Conservation (phyloP, 805 yeast genomes). For the Candida khao-thaluensis region DNA sequence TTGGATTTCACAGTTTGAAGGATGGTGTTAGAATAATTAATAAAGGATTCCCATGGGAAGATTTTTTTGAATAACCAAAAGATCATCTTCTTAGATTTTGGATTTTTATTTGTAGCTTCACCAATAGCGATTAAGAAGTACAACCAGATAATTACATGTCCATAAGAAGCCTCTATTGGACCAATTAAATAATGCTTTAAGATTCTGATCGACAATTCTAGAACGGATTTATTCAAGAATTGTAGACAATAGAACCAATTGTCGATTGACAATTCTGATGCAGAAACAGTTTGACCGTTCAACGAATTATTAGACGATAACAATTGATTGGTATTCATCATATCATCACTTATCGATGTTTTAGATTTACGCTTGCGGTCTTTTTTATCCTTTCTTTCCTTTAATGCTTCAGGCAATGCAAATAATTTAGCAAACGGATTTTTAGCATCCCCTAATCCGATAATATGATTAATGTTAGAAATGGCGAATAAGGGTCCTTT, state of each 20-base stretch:
- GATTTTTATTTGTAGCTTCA: constrained; percentile 47
- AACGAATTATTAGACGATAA: constrained; percentile 21
- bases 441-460: constrained; percentile 73
- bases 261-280: constrained; percentile 31
- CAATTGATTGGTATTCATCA: constrained; percentile 10
- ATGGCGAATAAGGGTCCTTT: constrained; percentile 75
- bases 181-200: constrained; percentile 65
- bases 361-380: constrained; percentile 56
- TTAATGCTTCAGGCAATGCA: constrained; percentile 67
- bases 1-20: constrained; percentile 34
- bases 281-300: constrained; percentile 32
- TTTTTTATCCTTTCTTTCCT: constrained; percentile 68
- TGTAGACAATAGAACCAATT: constrained; percentile 62
- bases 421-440: constrained; percentile 78
- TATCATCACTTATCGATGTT: constrained; percentile 19
- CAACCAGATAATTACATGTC: constrained; percentile 76
- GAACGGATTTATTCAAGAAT: constrained; percentile 58
- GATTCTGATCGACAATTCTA: constrained; percentile 69
- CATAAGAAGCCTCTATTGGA: constrained; percentile 66
- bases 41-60: constrained; percentile 68
- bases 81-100: constrained; percentile 48
- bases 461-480: constrained; percentile 69
- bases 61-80: constrained; percentile 51
- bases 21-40: constrained; percentile 61
- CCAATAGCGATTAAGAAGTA: constrained; percentile 69